Base-by-base conservation (phyloP, 2,329 filamentous ascomycete genomes). In the Aspergillus niger region DNA sequence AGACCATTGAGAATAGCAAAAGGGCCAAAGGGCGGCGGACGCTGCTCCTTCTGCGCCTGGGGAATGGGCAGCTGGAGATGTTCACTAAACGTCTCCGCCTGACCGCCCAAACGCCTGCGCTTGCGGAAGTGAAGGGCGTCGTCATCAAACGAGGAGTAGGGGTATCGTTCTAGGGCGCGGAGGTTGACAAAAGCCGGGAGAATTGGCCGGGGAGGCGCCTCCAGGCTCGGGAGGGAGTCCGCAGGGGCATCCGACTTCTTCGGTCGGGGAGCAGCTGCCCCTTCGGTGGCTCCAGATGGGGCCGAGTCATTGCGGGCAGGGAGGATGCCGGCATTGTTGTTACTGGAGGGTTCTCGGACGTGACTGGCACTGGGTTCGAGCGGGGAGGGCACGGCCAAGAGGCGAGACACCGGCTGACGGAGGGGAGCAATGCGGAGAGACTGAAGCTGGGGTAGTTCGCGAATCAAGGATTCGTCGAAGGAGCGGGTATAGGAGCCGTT, bases 1-100 rank as follows among this genome's bases (percentile, higher is more conserved):
- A 89, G 72, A 7, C 85, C 85, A 67, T 86, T 86, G 10, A 89
- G 72, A 61, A 81, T 80, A 48, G 80, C 77, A 64, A 81, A 76
- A 24, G 78, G 75, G 24, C 77, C 74, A 66, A 80, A 77, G 6
- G 79, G 75, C 44, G 73, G 77, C n/a, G 71, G 75, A 50, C 79
- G 76, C 58, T 76, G 75, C 60, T 79, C 77, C 58, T 79, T 77
- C 49, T 81, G 79, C n/a, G 76, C 70, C 60, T 79, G 76, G 7
- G 80, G 80, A 30, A 79, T 80, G 20, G 80, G 80, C 10, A 82
- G 68, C 62, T 81, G 80, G 47, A 82, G 69, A 67, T 79, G 76
- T 57, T 80, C 76, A 30, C 76, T 74, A 47, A 79, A 78, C 24
- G 72, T 69, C 38, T 81, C 79, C 8, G 71, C 57, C 17, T 79